Evolutionary conservation across 768 basidiomycete species (phyloP).

Genomic region (Boletales sp.): DNA sequence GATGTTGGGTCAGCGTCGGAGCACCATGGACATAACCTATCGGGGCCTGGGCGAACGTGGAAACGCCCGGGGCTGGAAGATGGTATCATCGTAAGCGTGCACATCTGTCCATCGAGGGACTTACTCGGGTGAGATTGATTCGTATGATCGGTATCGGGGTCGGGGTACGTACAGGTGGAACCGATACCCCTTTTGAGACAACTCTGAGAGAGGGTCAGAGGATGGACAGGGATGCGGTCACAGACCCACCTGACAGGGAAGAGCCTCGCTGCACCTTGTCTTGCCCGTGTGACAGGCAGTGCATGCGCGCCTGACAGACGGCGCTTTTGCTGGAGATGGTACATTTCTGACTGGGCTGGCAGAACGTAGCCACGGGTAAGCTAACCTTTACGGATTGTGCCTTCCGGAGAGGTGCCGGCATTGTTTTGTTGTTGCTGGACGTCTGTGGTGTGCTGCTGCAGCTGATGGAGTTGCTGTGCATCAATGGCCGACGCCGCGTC

Average conservation of each 20-base stretch:
- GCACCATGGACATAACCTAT: conserved; percentile 37
- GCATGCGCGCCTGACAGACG: conserved; percentile 77
- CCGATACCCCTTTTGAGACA: conserved; percentile 81
- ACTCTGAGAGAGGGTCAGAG: conserved; percentile 43
- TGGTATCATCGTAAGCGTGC: conserved; percentile 4
- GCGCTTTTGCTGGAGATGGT: conserved; percentile 59
- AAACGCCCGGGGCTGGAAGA: conserved; percentile 30
- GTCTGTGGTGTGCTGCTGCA: conserved; percentile 34
- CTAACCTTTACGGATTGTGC: conserved; percentile 57
- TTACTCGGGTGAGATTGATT: conserved; percentile 29
- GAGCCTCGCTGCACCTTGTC: conserved; percentile 76
- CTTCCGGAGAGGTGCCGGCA: conserved; percentile 29
- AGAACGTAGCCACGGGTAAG: conserved; percentile 18
- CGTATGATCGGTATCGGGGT: conserved; percentile 60
- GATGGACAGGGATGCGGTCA: conserved; percentile 2
- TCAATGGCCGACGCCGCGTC: conserved; percentile 59
- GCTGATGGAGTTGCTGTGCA: conserved; percentile 47
- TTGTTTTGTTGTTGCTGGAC: conserved; percentile 34
- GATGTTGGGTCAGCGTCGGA: conserved; percentile 53
- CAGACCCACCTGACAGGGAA: conserved; percentile 69
- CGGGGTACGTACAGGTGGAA: conserved; percentile 68
- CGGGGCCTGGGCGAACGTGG: conserved; percentile 36
- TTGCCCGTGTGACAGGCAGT: conserved; percentile 80
- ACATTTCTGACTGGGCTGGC: conserved; percentile 9
- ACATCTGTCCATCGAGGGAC: conserved; percentile 1